Percentiles rank a stretch among this genome's conserved stretches.
Conservation (phyloP, 75 land plant species). For the Pinus albicaulis region DNA sequence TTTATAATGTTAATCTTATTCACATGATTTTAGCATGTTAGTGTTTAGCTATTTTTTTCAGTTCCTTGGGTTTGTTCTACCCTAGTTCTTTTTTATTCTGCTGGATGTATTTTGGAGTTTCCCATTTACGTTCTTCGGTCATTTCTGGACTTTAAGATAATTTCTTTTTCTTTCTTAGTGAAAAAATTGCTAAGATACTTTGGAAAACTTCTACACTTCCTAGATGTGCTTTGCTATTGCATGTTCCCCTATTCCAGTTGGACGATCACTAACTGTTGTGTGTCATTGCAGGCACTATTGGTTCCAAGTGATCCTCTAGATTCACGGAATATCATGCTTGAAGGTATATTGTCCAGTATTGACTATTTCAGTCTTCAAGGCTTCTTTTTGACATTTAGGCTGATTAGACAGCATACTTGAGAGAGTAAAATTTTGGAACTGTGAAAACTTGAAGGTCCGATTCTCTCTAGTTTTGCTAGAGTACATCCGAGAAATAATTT, state of each 20-base stretch:
- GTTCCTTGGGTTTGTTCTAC: no score
- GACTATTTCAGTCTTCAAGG: conserved; percentile 5
- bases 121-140: no score
- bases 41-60: no score
- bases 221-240: not conserved
- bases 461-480: not conserved
- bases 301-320: conserved; percentile 96
- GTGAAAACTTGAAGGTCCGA: not conserved
- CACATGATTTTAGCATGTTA: no score
- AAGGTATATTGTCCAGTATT: conserved; percentile 49
- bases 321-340: conserved; percentile 93
- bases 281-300: conserved; percentile 51
- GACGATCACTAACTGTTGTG: not conserved
- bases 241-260: not conserved
- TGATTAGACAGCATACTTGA: not conserved
- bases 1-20: no score
- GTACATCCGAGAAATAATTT: not conserved
- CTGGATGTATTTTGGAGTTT: no score
- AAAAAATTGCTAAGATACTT: not conserved
- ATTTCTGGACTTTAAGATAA: no score
- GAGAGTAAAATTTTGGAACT: not conserved
- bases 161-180: not conserved
- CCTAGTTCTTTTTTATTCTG: no score
- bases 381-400: not conserved
- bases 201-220: not conserved